phyloP scores from a whole-genome alignment of 176 grass and related monocot genomes.

The Hyparrhenia diplandra region DNA sequence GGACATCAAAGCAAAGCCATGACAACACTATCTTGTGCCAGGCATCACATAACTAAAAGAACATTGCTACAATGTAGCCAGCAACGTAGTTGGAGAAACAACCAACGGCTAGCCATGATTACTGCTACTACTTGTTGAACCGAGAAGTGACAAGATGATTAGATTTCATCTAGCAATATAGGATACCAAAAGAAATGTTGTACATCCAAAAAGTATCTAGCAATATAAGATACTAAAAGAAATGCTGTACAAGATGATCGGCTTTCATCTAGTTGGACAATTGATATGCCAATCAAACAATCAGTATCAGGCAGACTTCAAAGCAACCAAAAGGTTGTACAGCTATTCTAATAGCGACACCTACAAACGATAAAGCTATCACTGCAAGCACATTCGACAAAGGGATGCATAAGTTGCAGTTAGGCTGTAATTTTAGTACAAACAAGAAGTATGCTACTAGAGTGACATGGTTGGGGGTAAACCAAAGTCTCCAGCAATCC shows the following conservation, averaged over 20 bases:
- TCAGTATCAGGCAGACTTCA: background rate
- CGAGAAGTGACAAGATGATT: background rate
- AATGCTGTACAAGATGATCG: too few relatives aligned
- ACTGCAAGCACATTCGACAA: background rate
- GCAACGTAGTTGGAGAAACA: background rate
- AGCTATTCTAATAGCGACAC: background rate
- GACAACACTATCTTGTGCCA: conserved; percentile 1
- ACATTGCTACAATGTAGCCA: background rate
- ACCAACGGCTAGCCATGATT: background rate
- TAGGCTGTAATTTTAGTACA: background rate
- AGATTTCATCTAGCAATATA: background rate
- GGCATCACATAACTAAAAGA: background rate
- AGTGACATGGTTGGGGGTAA: background rate
- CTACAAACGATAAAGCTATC: background rate
- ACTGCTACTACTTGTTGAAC: background rate
- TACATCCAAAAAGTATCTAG: too few relatives aligned
- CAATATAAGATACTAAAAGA: too few relatives aligned
- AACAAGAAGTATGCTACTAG: background rate
- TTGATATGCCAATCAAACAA: too few relatives aligned
- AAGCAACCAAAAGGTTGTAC: background rate
- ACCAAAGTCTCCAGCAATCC: background rate
- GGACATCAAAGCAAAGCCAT: background rate
- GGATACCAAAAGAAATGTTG: too few relatives aligned
- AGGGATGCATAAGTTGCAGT: background rate
- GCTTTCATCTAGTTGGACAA: too few relatives aligned